phyloP scores from a whole-genome alignment of 2,329 filamentous ascomycete species.

The Clarireedia monteithiana region DNA sequence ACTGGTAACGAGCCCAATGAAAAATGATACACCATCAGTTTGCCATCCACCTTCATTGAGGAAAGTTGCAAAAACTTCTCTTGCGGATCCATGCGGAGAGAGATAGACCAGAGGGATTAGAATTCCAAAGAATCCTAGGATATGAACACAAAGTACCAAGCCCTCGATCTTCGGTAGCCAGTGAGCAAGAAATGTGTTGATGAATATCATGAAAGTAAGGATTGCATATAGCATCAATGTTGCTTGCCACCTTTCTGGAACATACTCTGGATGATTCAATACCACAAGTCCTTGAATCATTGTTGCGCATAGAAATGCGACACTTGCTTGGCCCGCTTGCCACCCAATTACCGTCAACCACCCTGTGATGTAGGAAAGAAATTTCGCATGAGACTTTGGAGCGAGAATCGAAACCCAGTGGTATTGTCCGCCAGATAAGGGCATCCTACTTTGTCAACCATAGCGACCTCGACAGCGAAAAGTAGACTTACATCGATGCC shows the following conservation, averaged over 20 bases:
- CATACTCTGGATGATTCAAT: constrained; percentile 31
- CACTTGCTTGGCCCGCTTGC: constrained; percentile 35
- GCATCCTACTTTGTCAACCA: constrained; percentile 31
- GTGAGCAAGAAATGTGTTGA: constrained; percentile 36
- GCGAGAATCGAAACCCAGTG: constrained; percentile 49
- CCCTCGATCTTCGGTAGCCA: constrained; percentile 36
- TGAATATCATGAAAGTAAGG: constrained; percentile 31
- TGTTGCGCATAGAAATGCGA: constrained; percentile 35
- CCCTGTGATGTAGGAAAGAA: constrained; percentile 45
- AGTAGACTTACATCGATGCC: constrained; percentile 21
- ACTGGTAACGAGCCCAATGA: constrained; percentile 28
- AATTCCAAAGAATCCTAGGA: constrained; percentile 37
- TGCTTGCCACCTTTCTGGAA: constrained; percentile 33
- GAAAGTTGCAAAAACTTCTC: constrained; percentile 27
- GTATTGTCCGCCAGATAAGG: constrained; percentile 49
- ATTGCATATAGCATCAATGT: constrained; percentile 35
- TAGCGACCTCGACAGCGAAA: not conserved
- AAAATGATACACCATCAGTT: constrained; percentile 26
- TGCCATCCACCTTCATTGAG: constrained; percentile 26
- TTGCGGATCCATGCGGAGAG: constrained; percentile 14
- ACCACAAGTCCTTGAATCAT: constrained; percentile 36
- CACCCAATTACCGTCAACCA: constrained; percentile 39
- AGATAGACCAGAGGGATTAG: constrained; percentile 32
- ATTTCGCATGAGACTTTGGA: constrained; percentile 38
- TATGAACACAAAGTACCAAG: constrained; percentile 36